A percentile compares a stretch with the other conserved stretches of the same genome.
phyloP scores from a whole-genome alignment of 164 flowering plant species.

The Liriodendron chinense region DNA sequence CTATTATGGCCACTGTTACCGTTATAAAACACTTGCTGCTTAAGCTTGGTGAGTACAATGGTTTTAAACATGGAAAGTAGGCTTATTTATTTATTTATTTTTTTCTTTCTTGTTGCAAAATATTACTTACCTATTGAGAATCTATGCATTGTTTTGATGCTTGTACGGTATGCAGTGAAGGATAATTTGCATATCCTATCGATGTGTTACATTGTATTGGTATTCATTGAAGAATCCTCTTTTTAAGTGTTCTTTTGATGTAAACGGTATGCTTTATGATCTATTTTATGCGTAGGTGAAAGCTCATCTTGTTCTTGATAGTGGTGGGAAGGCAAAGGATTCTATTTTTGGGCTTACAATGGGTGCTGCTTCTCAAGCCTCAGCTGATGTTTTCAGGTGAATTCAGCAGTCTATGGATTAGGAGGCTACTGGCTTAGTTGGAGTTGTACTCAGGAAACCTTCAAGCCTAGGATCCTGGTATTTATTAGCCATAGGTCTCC shows the following conservation, averaged over 20 bases:
- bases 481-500: slow-evolving; percentile 20
- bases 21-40: no score
- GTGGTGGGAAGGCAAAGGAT: slow-evolving; percentile 84
- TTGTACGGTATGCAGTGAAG: no score
- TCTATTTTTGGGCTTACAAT: slow-evolving; percentile 86
- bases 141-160: no score
- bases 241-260: background rate
- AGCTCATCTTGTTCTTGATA: slow-evolving; percentile 66
- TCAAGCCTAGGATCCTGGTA: slow-evolving; percentile 7
- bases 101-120: no score
- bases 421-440: slow-evolving; percentile 1
- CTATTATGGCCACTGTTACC: no score
- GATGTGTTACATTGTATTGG: background rate
- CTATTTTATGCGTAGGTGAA: slow-evolving; percentile 45
- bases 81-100: no score
- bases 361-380: slow-evolving; percentile 72
- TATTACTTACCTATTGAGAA: no score
- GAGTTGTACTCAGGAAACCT: slow-evolving; percentile 16
- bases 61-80: no score
- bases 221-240: background rate
- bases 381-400: slow-evolving; percentile 79
- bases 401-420: slow-evolving; percentile 14
- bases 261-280: background rate
- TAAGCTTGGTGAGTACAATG: no score
- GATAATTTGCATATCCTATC: background rate